Evolutionary conservation across 1,284 basidiomycete species (phyloP), one percentile per base, ranked within the genome.

Genomic region (Pseudozyma tsukubaensis): DNA sequence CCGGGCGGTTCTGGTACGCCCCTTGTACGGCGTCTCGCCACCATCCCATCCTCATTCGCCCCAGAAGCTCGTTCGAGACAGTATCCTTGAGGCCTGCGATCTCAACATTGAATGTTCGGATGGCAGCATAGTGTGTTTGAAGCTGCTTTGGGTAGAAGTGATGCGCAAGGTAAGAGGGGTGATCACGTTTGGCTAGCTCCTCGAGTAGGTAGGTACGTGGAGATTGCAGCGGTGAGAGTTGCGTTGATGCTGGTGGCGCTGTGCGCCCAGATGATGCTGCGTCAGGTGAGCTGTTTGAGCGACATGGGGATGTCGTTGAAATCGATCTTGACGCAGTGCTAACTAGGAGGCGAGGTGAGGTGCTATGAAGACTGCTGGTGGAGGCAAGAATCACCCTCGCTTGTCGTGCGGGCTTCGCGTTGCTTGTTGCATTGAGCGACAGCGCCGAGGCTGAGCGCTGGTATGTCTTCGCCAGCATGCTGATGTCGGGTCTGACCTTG

Each of bases 11-110:
- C 59, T 78, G 59, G 32, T 74, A 82, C 2, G 80, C 72, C 1
- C 76, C 75, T 12, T 60, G 53, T 1, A 83, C 65, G 0, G 83
- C 82, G 47, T 84, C 83, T 24, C 82, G 47, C 83, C 83, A 84
- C 82, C 82, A 84, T 0, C 78, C 79, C 67, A 82, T 77, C 12
- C 82, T 57, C 65, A 84, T 80, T 13, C 81, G 62, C 4, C 82
- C 83, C 0, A 84, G 67, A 12, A 83, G 69, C 62, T 83, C 82
- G 53, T 79, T 80, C n/a, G 75, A 78, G 4, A 84, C 78, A 11
- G 53, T 72, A 42, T 83, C 80, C 47, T 79, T 79, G 29, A 84
- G 63, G 1, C 72, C 65, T 11, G 82, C 79, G 11, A 81, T 63
- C 57, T 84, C 83, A 39, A 76, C 68, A 44, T 83, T 78, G 67